Conservation (phyloP, 495 filamentous ascomycete species). For the Cercophora sp. region DNA sequence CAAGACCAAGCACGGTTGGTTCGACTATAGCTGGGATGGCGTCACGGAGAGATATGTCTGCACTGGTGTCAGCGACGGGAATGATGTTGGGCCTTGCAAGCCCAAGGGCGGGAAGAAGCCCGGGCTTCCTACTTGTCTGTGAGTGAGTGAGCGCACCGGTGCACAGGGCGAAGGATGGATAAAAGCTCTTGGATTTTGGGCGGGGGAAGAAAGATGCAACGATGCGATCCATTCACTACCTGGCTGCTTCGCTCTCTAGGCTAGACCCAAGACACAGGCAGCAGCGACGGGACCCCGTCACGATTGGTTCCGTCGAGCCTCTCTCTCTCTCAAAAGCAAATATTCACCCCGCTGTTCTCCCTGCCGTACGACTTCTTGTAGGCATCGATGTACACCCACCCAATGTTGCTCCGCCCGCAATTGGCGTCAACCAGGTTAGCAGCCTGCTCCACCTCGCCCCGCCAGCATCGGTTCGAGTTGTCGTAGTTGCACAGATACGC, state of each 20-base stretch:
- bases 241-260: too few species aligned
- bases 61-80: not conserved
- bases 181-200: not conserved
- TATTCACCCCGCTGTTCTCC: not conserved
- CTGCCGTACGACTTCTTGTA: not conserved
- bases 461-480: conserved; percentile 1
- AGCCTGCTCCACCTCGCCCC: conserved; percentile 5
- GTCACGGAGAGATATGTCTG: not conserved
- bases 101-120: not conserved
- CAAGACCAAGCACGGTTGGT: not conserved
- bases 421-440: not conserved
- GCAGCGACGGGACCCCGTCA: too few species aligned
- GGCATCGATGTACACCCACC: not conserved
- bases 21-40: not conserved
- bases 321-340: too few species aligned
- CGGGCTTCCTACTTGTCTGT: not conserved
- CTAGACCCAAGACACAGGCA: too few species aligned
- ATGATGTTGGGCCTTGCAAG: not conserved
- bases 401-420: conserved; percentile 1
- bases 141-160: not conserved
- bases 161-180: not conserved
- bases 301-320: too few species aligned
- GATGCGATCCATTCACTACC: too few species aligned
- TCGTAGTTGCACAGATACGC: conserved; percentile 9
- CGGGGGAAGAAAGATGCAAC: not conserved